Evolutionary conservation across 371 early-diverging fungal species (phyloP).

Genomic region (Syncephalastrum sp.): DNA sequence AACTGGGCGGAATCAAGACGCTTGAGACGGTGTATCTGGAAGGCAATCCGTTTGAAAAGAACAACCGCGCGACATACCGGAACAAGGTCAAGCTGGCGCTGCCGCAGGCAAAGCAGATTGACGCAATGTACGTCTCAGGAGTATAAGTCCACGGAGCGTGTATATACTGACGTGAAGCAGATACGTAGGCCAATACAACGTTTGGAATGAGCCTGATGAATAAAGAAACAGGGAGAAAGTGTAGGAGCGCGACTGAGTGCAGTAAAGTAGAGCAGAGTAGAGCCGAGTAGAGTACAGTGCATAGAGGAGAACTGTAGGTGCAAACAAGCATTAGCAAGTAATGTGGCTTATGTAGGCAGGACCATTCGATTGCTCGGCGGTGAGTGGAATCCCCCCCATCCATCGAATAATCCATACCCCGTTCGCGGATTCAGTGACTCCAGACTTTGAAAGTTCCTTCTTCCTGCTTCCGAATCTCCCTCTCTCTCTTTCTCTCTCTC

Average conservation of each 20-base stretch:
- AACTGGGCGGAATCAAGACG: conserved; percentile 61
- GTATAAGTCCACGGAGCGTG: not conserved
- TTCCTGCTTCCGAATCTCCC: conserved; percentile 3
- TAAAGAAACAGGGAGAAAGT: not conserved
- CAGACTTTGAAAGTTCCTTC: conserved; percentile 2
- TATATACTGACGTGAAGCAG: not conserved
- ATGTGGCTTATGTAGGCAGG: conserved; percentile 4
- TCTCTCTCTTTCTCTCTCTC: conserved; percentile 8
- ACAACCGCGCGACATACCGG: conserved; percentile 79
- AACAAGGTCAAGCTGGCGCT: conserved; percentile 84
- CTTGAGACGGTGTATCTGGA: conserved; percentile 92
- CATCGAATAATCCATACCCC: not conserved
- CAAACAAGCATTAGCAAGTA: too few relatives aligned
- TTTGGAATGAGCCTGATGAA: conserved; percentile 2
- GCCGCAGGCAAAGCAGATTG: conserved; percentile 89
- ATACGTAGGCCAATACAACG: not conserved
- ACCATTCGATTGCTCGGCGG: not conserved
- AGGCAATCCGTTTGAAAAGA: conserved; percentile 88
- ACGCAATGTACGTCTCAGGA: conserved; percentile 66
- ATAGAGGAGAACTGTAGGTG: too few relatives aligned
- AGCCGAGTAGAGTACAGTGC: too few relatives aligned
- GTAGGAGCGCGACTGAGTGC: too few relatives aligned
- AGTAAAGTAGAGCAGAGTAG: too few relatives aligned
- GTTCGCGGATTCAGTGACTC: too few relatives aligned
- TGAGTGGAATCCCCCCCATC: not conserved